These are phyloP conservation scores for Lactarius indigo DNA, from an alignment of 768 basidiomycete genomes.

Conservation along the genomic window DNA sequence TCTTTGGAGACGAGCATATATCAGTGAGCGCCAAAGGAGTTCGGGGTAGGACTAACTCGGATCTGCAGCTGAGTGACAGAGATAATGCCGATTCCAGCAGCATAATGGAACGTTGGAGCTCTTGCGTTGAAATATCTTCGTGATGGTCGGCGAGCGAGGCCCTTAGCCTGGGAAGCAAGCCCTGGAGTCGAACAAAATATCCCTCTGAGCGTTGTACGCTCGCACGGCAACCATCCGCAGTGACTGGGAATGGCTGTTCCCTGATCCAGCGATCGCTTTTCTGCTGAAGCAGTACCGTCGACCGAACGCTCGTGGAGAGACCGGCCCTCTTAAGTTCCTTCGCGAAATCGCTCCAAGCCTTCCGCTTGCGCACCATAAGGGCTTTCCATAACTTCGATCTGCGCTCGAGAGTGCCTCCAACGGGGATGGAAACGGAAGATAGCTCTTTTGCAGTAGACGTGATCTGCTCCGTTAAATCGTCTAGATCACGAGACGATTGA, in stretches of 20 bases:
- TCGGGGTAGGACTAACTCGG: constrained; percentile 48
- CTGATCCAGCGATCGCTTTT: constrained; percentile 57
- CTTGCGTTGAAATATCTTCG: constrained; percentile 78
- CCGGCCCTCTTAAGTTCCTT: constrained; percentile 85
- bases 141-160: constrained; percentile 66
- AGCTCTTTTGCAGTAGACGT: constrained; percentile 60
- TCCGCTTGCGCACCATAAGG: constrained; percentile 76
- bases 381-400: constrained; percentile 66
- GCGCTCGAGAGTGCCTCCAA: constrained; percentile 43
- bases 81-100: constrained; percentile 77
- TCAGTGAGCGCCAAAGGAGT: constrained; percentile 13
- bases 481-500: constrained; percentile 42
- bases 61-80: constrained; percentile 58
- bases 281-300: constrained; percentile 60
- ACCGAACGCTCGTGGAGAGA: constrained; percentile 65
- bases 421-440: constrained; percentile 42
- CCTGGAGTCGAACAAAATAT: constrained; percentile 63
- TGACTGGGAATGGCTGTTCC: constrained; percentile 47
- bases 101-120: constrained; percentile 74
- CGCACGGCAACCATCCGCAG: constrained; percentile 27
- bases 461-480: constrained; percentile 58
- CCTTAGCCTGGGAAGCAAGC: constrained; percentile 63
- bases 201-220: constrained; percentile 46
- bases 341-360: constrained; percentile 86
- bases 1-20: constrained; percentile 1